Base-by-base conservation (phyloP, 768 basidiomycete genomes). In the Tricholoma furcatifolium region DNA sequence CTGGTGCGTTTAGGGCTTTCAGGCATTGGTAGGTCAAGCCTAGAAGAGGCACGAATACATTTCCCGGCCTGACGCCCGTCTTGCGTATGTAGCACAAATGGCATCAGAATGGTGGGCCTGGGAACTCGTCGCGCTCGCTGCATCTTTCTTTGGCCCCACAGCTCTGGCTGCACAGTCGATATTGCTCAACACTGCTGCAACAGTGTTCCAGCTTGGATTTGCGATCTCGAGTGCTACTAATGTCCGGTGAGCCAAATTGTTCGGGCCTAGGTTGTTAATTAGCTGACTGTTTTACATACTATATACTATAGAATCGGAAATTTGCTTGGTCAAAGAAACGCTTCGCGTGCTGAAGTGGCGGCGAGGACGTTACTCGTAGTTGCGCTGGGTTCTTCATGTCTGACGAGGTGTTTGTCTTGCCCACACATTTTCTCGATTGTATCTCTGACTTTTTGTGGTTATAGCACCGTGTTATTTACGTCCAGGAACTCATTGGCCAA, bases 71-170 rank as follows among this genome's bases (percentile, higher is more conserved):
- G 17, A 35, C 9, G 18, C 15, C 34, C 34, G 34, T 35, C 8
- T 35, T n/a, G n/a, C 34, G 18, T 5, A 35, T 2, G 3, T 12
- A 79, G 83, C 82, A 2, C 91, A 92, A 67, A 83, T 82, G 3
- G 90, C 89, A 1, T 84, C 83, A 5, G 93, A 96, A 68, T 98
- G 94, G 67, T n/a, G n/a, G n/a, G n/a, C n/a, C n/a, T n/a, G n/a
- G n/a, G n/a, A n/a, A n/a, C n/a, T n/a, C n/a, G n/a, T 88, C 32
- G 85, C 83, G 20, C 70, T 81, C 2, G 77, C 73, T n/a, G 78
- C 79, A 2, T 76, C 74, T 50, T 60, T 74, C 70, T 78, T 52
- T 32, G 44, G 51, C 1, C 44, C 51, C 20, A 46, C 39, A 5
- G 27, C 38, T 9, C 44, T 53, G 3, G 31, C 44, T 4, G 23